These are phyloP conservation scores for Picea sitchensis DNA, from an alignment of 75 land plant species.

Conservation along the genomic window DNA sequence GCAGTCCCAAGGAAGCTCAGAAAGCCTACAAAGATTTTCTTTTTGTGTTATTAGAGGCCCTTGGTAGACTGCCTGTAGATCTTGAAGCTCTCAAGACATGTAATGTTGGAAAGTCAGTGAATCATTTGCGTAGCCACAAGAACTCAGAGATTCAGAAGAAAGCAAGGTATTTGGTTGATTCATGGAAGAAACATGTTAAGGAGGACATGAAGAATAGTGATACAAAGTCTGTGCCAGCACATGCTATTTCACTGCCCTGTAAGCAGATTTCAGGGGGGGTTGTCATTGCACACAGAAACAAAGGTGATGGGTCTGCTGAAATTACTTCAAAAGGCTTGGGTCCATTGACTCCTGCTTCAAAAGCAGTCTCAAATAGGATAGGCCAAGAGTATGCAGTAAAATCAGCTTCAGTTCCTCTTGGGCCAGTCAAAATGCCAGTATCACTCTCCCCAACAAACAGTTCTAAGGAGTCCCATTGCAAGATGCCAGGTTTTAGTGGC, in stretches of 20 bases:
- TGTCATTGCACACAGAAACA: too few species aligned
- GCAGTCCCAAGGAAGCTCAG: slow-evolving; percentile 29
- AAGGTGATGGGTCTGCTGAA: too few species aligned
- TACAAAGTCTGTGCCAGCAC: slow-evolving; percentile 53
- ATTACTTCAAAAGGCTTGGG: slow-evolving; percentile 38
- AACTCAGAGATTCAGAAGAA: slow-evolving; percentile 39
- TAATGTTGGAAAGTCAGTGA: slow-evolving; percentile 45
- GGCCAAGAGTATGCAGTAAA: slow-evolving; percentile 35
- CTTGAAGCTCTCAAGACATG: slow-evolving; percentile 41
- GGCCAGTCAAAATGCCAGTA: slow-evolving; percentile 14
- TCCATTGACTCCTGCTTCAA: slow-evolving; percentile 32
- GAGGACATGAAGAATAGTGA: slow-evolving; percentile 67
- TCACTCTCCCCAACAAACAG: slow-evolving; percentile 14
- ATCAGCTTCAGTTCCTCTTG: slow-evolving; percentile 27
- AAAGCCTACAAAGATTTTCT: slow-evolving; percentile 38
- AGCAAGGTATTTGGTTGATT: slow-evolving; percentile 37
- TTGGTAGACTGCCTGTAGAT: slow-evolving; percentile 43
- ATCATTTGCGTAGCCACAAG: slow-evolving; percentile 35
- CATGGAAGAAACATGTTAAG: slow-evolving; percentile 48
- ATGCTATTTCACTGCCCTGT: too few species aligned
- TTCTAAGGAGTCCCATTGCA: slow-evolving; percentile 30
- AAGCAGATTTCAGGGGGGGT: too few species aligned
- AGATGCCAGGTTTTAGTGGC: slow-evolving; percentile 15
- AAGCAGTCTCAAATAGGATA: slow-evolving; percentile 34
- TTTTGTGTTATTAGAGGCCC: slow-evolving; percentile 25